Base-by-base conservation (phyloP, 1,284 basidiomycete species). In the Rhodotorula sp. region DNA sequence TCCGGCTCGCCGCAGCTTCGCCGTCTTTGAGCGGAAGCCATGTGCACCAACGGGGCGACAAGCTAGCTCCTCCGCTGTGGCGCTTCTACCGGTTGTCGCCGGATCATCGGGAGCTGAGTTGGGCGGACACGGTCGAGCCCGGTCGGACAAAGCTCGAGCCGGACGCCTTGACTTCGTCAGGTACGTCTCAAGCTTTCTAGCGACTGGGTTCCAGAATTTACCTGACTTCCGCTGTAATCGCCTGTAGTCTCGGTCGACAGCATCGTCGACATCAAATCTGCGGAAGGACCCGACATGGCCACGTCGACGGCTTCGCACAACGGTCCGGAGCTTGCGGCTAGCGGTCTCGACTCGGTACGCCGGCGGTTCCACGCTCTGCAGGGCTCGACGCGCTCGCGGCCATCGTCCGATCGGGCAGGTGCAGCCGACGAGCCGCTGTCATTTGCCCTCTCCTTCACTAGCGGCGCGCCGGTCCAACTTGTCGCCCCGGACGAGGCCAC, bases 91-190 rank as follows among this genome's bases (percentile, higher is more conserved):
- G 82, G 12, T 74, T 83, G n/a, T 77, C 80, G 8, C 78, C 80
- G 60, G 88, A 90, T 63, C 81, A 86, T 75, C 91, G 90, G 80
- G 89, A 89, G 79, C 83, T 95, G 23, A 90, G 93, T 81, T 95
- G 89, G 78, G 87, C 90, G 56, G 92, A 95, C 80, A 89, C 88
- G 76, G 83, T 85, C 4, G 84, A 88, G 73, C 90, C 91, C 80
- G 89, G 90, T 75, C 86, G 86, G 55, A 87, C 94, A 59, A 87
- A 90, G 28, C 87, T 85, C 67, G 93, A 92, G 19, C 82, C 92
- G 49, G 92, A 94, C 79, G 93, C 93, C 78, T 85, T 95, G 62
- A 89, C 91, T 1, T 92, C 95, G 67, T 86, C 89, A 71, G 90
- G 80, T 84, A 74, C 69, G 84, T 81, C 60, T 61, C 6, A 61